Evolutionary conservation across 345 rosid genomes (phyloP).

Genomic region (Euclidium syriacum): DNA sequence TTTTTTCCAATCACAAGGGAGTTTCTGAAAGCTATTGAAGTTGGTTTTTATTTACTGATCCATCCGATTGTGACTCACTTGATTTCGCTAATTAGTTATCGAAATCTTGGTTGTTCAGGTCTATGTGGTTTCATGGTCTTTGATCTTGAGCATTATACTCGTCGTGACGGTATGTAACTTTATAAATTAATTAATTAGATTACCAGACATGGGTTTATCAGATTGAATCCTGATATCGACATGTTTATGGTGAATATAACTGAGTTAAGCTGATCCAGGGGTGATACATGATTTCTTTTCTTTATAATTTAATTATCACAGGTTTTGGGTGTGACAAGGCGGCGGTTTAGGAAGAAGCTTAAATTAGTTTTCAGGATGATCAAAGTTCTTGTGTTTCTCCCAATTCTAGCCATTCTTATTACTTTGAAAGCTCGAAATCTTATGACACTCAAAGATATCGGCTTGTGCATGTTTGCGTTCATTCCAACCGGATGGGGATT

Average conservation of each 20-base stretch:
- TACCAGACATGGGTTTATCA: too few species aligned
- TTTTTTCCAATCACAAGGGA: too few species aligned
- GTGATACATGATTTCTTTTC: too few species aligned
- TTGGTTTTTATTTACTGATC: too few species aligned
- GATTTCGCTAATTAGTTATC: neutral
- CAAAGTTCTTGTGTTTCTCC: constrained; percentile 62
- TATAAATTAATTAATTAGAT: too few species aligned
- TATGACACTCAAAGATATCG: constrained; percentile 61
- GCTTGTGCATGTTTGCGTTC: constrained; percentile 74
- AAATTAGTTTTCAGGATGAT: constrained; percentile 73
- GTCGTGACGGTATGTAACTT: constrained; percentile 41
- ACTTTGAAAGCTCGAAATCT: constrained; percentile 52
- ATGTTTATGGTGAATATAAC: constrained; percentile 1
- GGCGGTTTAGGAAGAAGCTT: constrained; percentile 58
- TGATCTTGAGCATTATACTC: constrained; percentile 22
- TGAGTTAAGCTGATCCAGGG: too few species aligned
- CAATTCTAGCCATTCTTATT: constrained; percentile 46
- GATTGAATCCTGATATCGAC: too few species aligned
- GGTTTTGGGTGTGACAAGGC: constrained; percentile 65
- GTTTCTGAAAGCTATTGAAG: too few species aligned
- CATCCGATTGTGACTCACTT: neutral
- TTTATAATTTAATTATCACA: too few species aligned
- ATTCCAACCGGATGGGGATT: constrained; percentile 94
- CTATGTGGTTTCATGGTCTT: constrained; percentile 36
- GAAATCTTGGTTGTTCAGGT: constrained; percentile 4